A percentile compares a stretch with the other conserved stretches of the same genome.
phyloP scores from a whole-genome alignment of 1,139 yeast species.

The Candida tetrigidarum region DNA sequence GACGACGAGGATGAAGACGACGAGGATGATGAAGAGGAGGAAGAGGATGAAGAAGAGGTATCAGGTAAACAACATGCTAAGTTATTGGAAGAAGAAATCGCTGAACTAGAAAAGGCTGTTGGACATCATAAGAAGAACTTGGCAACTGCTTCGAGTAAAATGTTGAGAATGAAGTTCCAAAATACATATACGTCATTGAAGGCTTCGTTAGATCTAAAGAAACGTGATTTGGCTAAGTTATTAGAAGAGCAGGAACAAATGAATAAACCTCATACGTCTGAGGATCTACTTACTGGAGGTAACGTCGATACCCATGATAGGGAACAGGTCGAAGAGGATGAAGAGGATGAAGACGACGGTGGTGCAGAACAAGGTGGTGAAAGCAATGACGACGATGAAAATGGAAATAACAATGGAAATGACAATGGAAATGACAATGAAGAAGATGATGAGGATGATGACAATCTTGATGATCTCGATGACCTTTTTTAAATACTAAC shows the following conservation, averaged over 20 bases:
- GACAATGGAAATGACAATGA: slow-evolving; percentile 31
- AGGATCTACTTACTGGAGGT: not conserved
- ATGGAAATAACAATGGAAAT: slow-evolving; percentile 34
- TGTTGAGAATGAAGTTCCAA: slow-evolving; percentile 84
- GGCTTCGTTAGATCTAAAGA: slow-evolving; percentile 82
- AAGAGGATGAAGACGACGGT: slow-evolving; percentile 24
- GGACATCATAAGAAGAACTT: slow-evolving; percentile 76
- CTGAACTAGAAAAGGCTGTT: slow-evolving; percentile 81
- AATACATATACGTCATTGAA: slow-evolving; percentile 80
- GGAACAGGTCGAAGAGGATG: slow-evolving; percentile 15
- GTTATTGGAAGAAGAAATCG: slow-evolving; percentile 81
- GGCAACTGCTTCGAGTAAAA: slow-evolving; percentile 80
- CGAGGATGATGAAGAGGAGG: slow-evolving; percentile 30
- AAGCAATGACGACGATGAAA: slow-evolving; percentile 30
- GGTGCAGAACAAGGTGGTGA: slow-evolving; percentile 34
- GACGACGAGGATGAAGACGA: slow-evolving; percentile 34
- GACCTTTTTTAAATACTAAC: slow-evolving; percentile 31
- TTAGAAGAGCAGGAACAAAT: slow-evolving; percentile 30
- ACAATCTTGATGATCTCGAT: slow-evolving; percentile 46
- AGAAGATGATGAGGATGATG: slow-evolving; percentile 39
- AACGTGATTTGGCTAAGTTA: slow-evolving; percentile 59
- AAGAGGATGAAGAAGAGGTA: slow-evolving; percentile 33
- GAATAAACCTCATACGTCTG: slow-evolving; percentile 3
- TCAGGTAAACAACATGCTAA: slow-evolving; percentile 68
- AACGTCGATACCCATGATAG: slow-evolving; percentile 19